Base-by-base conservation (phyloP, 306 rosid species). In the Argentina anserina region DNA sequence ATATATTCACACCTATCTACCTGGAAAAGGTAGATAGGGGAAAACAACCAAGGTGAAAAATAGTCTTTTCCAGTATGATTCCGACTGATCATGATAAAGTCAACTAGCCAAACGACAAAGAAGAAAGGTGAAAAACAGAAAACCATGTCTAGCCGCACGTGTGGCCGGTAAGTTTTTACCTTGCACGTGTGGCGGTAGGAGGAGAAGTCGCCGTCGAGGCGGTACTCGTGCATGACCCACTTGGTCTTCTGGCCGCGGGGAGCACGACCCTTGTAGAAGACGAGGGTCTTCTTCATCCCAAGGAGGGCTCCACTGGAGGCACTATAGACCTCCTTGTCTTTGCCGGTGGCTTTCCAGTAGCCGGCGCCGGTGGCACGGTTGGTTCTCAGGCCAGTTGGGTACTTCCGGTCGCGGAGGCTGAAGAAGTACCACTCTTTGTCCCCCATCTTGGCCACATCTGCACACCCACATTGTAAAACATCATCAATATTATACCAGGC, bases 211-310 rank as follows among this genome's bases (percentile, higher is more conserved):
- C 73, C 83, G 69, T 89, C 84, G 63, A 91, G 88, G 66, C 93
- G 96, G 85, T 87, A 91, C 85, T 91, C 96, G 14, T 91, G 96
- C 97, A 91, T 91, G 75, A 91, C 93, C 97, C 97, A 91, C 81
- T 86, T 84, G 80, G 97, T 91, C 80, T 87, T 89, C 68, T 86
- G 79, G 14, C 97, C 97, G 2, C 90, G 85, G 0, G 96, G 97
- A 47, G 97, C 96, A 74, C 93, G 83, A 15, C 97, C 97, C 65
- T 77, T 89, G 91, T 91, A 91, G 81, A 91, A 91, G 34, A 91
- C 97, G 3, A 89, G 90, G 4, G 97, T 91, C 80, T 91, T 91
- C 90, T 91, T 91, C 96, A 91, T 83, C 1, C 97, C 97, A 12
- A 91, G 78, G 8, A 87, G 31, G 23, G 73, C 64, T 29, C 89